Conservation (phyloP, 1,139 yeast species). For the Suhomyces bokatorum region DNA sequence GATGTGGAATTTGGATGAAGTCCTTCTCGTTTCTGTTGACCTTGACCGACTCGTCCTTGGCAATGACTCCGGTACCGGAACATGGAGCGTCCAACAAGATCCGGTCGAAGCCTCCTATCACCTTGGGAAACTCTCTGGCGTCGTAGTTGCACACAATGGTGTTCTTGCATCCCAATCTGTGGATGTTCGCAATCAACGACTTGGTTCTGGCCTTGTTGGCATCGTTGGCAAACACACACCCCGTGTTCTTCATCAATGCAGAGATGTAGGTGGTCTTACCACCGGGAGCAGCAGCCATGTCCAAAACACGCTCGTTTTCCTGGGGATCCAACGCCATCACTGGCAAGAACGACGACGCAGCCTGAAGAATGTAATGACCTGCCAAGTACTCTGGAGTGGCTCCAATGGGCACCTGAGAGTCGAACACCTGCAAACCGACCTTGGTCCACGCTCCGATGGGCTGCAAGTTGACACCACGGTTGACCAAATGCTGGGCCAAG, state of each 20-base stretch:
- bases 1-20: slow-evolving; percentile 92
- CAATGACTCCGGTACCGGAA: slow-evolving; percentile 99
- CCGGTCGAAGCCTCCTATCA: slow-evolving; percentile 97
- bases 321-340: slow-evolving; percentile 97
- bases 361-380: slow-evolving; percentile 96
- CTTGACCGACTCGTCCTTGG: slow-evolving; percentile 95
- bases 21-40: slow-evolving; percentile 94
- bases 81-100: slow-evolving; percentile 97
- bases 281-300: slow-evolving; percentile 99
- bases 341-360: slow-evolving; percentile 96
- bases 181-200: slow-evolving; percentile 94
- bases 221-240: slow-evolving; percentile 96
- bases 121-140: slow-evolving; percentile 98
- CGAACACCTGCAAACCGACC: slow-evolving; percentile 95
- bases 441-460: slow-evolving; percentile 98
- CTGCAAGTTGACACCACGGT: slow-evolving; percentile 95
- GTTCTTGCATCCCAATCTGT: slow-evolving; percentile 94
- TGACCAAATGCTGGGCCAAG: slow-evolving; percentile 89
- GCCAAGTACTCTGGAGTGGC: slow-evolving; percentile 99
- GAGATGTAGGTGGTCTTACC: slow-evolving; percentile 97
- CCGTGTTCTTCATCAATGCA: slow-evolving; percentile 97
- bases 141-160: slow-evolving; percentile 97
- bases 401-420: slow-evolving; percentile 98
- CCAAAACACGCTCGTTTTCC: slow-evolving; percentile 90
- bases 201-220: slow-evolving; percentile 95